Conservation (phyloP, 352 stramenopile genomes). For the Phytophthora pini region DNA sequence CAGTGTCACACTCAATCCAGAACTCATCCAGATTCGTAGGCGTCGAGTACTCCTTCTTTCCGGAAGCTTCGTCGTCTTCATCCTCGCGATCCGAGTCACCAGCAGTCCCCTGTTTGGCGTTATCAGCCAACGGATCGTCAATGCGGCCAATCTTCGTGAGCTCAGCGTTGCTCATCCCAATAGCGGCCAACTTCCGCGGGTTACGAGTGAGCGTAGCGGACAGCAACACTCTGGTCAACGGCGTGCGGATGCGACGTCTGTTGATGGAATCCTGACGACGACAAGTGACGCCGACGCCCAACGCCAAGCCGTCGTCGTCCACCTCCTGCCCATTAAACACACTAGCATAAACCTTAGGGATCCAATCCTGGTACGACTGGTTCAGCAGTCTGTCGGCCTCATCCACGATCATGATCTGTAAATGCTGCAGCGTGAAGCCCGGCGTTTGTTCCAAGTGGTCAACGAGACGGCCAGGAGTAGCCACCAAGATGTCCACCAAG, state of each 20-base stretch:
- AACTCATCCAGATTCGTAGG: constrained; percentile 85
- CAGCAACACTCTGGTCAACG: constrained; percentile 96
- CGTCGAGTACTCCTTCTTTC: constrained; percentile 77
- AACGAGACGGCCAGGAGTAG: constrained; percentile 96
- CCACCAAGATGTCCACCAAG: constrained; percentile 96
- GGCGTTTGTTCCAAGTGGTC: constrained; percentile 97
- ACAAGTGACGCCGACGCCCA: constrained; percentile 56
- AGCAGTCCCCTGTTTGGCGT: constrained; percentile 59
- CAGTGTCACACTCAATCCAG: constrained; percentile 93
- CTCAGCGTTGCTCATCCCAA: constrained; percentile 96
- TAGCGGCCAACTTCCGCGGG: constrained; percentile 94
- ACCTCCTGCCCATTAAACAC: constrained; percentile 77
- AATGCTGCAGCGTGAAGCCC: constrained; percentile 97
- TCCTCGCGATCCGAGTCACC: constrained; percentile 38
- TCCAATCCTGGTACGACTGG: constrained; percentile 98
- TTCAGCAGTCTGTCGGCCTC: constrained; percentile 97
- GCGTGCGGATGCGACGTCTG: constrained; percentile 73
- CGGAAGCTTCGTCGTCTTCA: constrained; percentile 23
- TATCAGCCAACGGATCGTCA: constrained; percentile 68
- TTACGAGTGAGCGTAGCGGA: constrained; percentile 98
- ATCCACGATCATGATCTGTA: constrained; percentile 97
- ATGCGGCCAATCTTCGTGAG: constrained; percentile 89
- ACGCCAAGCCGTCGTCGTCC: constrained; percentile 33
- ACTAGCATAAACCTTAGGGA: constrained; percentile 91
- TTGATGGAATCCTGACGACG: constrained; percentile 84